phyloP scores from a whole-genome alignment of 108 stramenopile species.

The Bacterosira constricta region DNA sequence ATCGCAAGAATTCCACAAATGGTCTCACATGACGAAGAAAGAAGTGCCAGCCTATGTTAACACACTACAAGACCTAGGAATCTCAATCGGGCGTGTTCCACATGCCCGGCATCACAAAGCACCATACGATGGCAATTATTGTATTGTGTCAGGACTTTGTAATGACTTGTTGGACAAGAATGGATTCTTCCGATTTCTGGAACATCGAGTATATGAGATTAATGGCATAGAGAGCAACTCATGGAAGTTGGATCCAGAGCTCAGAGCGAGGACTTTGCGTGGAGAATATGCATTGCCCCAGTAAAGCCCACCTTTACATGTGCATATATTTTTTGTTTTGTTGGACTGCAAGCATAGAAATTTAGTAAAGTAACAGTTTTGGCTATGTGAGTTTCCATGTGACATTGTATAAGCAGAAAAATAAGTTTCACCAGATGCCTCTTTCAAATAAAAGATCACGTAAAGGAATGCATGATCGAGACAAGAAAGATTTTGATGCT shows the following conservation, averaged over 20 bases:
- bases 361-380: too few relatives aligned
- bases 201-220: conserved; percentile 73
- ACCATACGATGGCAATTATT: conserved; percentile 93
- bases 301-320: background rate
- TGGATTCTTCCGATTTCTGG: conserved; percentile 85
- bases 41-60: conserved; percentile 62
- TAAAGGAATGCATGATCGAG: too few relatives aligned
- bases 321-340: background rate
- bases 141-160: conserved; percentile 85
- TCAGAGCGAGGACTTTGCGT: conserved; percentile 65
- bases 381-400: too few relatives aligned
- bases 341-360: background rate
- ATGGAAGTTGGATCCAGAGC: conserved; percentile 83
- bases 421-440: too few relatives aligned
- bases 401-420: too few relatives aligned
- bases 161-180: conserved; percentile 75
- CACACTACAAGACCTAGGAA: conserved; percentile 63
- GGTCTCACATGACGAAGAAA: conserved; percentile 78
- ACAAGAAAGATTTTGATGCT: too few relatives aligned
- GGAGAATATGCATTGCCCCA: conserved; percentile 59
- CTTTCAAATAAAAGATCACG: too few relatives aligned
- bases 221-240: conserved; percentile 89
- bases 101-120: conserved; percentile 90
- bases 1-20: conserved; percentile 91
- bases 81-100: conserved; percentile 71